Conservation (phyloP, 2,329 filamentous ascomycete species). For the Verticillium isaacii region DNA sequence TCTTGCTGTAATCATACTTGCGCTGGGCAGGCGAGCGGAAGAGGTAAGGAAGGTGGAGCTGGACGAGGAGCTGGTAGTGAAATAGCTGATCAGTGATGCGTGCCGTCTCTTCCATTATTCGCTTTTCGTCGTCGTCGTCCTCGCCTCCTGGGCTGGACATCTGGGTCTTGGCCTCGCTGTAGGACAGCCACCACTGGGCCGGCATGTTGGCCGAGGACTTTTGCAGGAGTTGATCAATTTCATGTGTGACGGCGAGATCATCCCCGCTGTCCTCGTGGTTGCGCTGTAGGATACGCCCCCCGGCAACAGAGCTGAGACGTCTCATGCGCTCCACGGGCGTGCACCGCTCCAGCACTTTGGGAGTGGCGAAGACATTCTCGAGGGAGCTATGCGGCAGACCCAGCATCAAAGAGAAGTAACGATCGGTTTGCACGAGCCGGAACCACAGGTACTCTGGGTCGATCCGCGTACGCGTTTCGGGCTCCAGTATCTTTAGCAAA, state of each 20-base stretch:
- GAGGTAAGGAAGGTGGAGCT: slow-evolving; percentile 52
- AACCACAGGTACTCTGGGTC: slow-evolving; percentile 36
- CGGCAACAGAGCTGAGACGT: slow-evolving; percentile 35
- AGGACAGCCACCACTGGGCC: slow-evolving; percentile 41
- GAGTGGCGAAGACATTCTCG: slow-evolving; percentile 31
- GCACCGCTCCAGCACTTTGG: slow-evolving; percentile 21
- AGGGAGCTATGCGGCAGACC: slow-evolving; percentile 40
- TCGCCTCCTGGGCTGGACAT: slow-evolving; percentile 16
- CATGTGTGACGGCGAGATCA: slow-evolving; percentile 32
- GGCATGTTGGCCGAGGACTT: slow-evolving; percentile 34
- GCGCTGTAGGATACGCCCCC: slow-evolving; percentile 41
- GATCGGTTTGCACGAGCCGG: slow-evolving; percentile 43
- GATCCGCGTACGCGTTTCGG: slow-evolving; percentile 13
- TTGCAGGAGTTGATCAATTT: slow-evolving; percentile 43
- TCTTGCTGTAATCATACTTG: slow-evolving; percentile 42
- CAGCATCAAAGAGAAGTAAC: slow-evolving; percentile 45
- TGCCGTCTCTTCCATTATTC: slow-evolving; percentile 15
- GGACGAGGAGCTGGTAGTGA: slow-evolving; percentile 44
- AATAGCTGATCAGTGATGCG: slow-evolving; percentile 42
- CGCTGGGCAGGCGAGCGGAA: slow-evolving; percentile 32
- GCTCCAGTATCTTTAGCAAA: slow-evolving; percentile 32
- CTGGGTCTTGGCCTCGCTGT: not conserved
- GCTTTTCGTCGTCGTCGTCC: slow-evolving; percentile 10
- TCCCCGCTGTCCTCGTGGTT: slow-evolving; percentile 32
- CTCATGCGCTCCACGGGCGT: slow-evolving; percentile 37